Base-by-base conservation (phyloP, 768 basidiomycete genomes). In the Boletus fagicola region DNA sequence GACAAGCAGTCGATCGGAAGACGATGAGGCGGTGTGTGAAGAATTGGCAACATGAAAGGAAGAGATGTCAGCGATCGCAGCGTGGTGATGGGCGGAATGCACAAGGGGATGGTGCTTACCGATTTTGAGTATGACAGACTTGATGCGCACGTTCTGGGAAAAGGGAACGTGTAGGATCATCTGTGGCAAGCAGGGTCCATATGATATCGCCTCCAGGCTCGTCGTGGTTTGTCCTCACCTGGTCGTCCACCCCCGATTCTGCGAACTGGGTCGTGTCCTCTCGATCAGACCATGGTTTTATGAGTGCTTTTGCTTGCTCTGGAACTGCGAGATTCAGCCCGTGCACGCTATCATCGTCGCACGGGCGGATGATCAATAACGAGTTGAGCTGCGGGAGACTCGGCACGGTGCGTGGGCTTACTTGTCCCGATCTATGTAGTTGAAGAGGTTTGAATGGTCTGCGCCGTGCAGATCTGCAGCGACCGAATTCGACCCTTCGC, bases 161-260 rank as follows among this genome's bases (percentile, higher is more conserved):
- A 94, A 94, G 0, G 92, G 89, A 48, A 94, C 72, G 69, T 92
- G 90, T 58, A 94, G 78, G 65, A 93, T 87, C 54, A 92, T 76
- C 91, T 93, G 62, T 26, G 36, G 49, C 45, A 46, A 28, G 16
- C 40, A 67, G 58, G 59, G 54, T 59, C 20, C 50, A 50, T 47
- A 56, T 68, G 52, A 65, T 51, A 52, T 36, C 47, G 52, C 42
- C n/a, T 38, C 16, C 22, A 16, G 47, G 53, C 15, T 39, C 53
- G n/a, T 43, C 40, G 43, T 54, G 28, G 56, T 42, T 58, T 45
- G 26, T 33, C 57, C 76, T 49, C 58, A 89, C 91, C 81, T 94
- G 90, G 66, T 94, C 91, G 62, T 94, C 92, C 15, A 92, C 91
- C 33, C 84, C 86, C 0, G 91, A 92, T 20, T 93, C 87, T 15